These are phyloP conservation scores for Aspergillus taichungensis DNA, from an alignment of 495 filamentous ascomycete species.

Conservation along the genomic window DNA sequence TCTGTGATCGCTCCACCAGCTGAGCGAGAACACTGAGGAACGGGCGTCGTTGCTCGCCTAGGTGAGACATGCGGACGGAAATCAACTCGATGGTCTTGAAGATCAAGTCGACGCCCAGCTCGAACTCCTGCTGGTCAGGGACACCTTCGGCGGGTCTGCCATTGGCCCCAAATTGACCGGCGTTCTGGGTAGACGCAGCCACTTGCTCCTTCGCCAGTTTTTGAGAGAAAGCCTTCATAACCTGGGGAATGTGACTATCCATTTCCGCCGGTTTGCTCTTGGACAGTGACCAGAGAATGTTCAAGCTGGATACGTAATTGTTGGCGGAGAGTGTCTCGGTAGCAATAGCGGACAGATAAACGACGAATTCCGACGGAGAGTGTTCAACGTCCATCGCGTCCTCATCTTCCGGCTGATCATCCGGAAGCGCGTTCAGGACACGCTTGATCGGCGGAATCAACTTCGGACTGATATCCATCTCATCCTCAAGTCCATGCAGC, in stretches of 20 bases:
- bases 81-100: conserved; percentile 91
- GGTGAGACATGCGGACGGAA: conserved; percentile 79
- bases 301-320: conserved; percentile 79
- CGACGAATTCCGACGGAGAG: conserved; percentile 67
- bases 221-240: conserved; percentile 90
- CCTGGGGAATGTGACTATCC: conserved; percentile 73
- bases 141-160: conserved; percentile 44
- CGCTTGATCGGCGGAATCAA: conserved; percentile 60
- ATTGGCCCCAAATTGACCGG: conserved; percentile 26
- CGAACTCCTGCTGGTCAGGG: conserved; percentile 66
- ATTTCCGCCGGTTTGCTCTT: conserved; percentile 73
- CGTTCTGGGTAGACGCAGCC: conserved; percentile 53
- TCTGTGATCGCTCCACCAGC: conserved; percentile 87
- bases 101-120: conserved; percentile 79
- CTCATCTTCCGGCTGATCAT: conserved; percentile 79
- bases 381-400: conserved; percentile 77
- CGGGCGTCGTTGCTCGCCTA: conserved; percentile 85
- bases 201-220: conserved; percentile 93
- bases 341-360: conserved; percentile 69
- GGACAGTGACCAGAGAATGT: conserved; percentile 86
- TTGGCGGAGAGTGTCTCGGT: conserved; percentile 68
- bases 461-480: conserved; percentile 49
- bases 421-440: conserved; percentile 83
- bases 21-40: conserved; percentile 92
- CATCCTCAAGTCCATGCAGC: conserved; percentile 61